A percentile compares a stretch with the other conserved stretches of the same genome.
phyloP scores from a whole-genome alignment of 2,329 filamentous ascomycete genomes.

The Ophiognomonia clavigignenti-juglandacearum region DNA sequence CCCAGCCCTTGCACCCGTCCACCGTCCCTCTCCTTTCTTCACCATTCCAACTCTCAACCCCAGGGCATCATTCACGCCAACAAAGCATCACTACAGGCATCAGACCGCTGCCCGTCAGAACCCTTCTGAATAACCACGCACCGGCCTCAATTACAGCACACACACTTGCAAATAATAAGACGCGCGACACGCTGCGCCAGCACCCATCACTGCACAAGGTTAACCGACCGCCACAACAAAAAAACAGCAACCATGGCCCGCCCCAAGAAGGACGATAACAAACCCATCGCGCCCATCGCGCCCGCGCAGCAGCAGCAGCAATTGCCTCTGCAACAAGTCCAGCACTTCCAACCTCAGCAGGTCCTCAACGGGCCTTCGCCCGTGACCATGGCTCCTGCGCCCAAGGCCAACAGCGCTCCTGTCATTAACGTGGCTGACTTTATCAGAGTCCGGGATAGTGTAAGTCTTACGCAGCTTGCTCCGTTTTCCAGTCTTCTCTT shows the following conservation, averaged over 20 bases:
- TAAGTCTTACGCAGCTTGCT: slow-evolving; percentile 43
- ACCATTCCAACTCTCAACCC: background rate
- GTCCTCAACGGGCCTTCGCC: background rate
- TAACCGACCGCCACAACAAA: slow-evolving; percentile 1
- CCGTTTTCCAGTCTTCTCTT: background rate
- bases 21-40: too few species aligned
- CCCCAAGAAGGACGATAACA: slow-evolving; percentile 33
- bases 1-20: too few species aligned
- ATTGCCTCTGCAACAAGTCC: slow-evolving; percentile 9
- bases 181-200: too few species aligned
- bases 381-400: slow-evolving; percentile 7
- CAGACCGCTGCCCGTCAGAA: slow-evolving; percentile 2
- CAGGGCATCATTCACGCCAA: slow-evolving; percentile 5
- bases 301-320: slow-evolving; percentile 16
- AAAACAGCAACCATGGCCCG: slow-evolving; percentile 29
- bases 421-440: slow-evolving; percentile 72
- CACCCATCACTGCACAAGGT: background rate
- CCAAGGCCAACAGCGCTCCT: slow-evolving; percentile 24
- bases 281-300: too few species aligned
- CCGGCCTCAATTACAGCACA: too few species aligned
- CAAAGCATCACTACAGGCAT: slow-evolving; percentile 3
- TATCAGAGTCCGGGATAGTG: slow-evolving; percentile 73
- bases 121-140: too few species aligned
- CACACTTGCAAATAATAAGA: too few species aligned
- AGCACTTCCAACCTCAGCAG: background rate